These are phyloP conservation scores for Leccinum longicurvipes DNA, from an alignment of 768 basidiomycete species.

Conservation along the genomic window DNA sequence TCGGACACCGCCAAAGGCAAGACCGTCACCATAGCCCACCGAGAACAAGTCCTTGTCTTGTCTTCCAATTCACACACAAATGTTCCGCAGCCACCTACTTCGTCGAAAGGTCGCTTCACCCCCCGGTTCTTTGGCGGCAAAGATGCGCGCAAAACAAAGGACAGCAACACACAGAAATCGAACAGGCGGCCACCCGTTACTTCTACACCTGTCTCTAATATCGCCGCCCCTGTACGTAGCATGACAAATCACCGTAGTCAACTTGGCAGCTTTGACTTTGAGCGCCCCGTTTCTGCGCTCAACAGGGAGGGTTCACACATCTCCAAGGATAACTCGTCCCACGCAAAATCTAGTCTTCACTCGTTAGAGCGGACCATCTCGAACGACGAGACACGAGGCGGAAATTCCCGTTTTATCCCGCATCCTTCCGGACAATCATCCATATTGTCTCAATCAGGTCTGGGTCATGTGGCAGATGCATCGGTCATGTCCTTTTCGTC, in stretches of 20 bases:
- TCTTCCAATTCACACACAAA: constrained; percentile 18
- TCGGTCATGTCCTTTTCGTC: constrained; percentile 33
- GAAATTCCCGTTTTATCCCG: constrained; percentile 6
- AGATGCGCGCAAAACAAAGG: constrained; percentile 22
- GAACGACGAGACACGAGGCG: constrained; percentile 22
- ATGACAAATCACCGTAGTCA: constrained; percentile 45
- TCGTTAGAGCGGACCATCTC: constrained; percentile 27
- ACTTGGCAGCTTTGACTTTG: constrained; percentile 76
- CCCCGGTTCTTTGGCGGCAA: constrained; percentile 29
- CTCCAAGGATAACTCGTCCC: constrained; percentile 4
- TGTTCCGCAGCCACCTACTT: neutral
- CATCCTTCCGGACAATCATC: constrained; percentile 17
- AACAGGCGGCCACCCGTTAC: constrained; percentile 16
- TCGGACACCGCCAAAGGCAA: constrained; percentile 9
- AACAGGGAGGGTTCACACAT: constrained; percentile 26
- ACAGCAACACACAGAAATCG: constrained; percentile 23
- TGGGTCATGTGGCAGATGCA: constrained; percentile 37
- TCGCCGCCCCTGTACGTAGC: constrained; percentile 19
- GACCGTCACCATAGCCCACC: constrained; percentile 14
- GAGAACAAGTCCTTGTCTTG: constrained; percentile 28
- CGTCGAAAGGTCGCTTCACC: constrained; percentile 27
- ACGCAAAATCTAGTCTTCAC: constrained; percentile 14
- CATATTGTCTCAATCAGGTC: constrained; percentile 26
- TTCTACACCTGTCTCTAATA: constrained; percentile 2
- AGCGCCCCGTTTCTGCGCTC: constrained; percentile 51